phyloP scores from a whole-genome alignment of 495 filamentous ascomycete species.

The Friedmanniomyces simplex region DNA sequence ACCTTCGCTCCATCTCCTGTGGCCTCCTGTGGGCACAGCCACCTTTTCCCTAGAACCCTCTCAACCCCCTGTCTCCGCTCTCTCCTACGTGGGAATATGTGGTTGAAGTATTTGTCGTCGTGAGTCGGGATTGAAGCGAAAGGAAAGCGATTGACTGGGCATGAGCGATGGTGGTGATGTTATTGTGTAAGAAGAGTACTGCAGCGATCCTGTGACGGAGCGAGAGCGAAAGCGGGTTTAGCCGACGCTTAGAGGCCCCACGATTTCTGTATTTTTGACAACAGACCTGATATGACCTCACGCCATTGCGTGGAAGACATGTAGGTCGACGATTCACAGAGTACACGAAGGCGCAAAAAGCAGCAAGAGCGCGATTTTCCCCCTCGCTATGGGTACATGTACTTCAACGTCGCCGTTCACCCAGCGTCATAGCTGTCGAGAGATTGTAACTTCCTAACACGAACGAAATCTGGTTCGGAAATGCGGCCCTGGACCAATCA shows the following conservation, averaged over 20 bases:
- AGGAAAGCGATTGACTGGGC: not conserved
- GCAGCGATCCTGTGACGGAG: not conserved
- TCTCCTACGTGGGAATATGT: not conserved
- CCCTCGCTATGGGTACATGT: too few species aligned
- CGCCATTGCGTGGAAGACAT: too few species aligned
- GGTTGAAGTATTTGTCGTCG: not conserved
- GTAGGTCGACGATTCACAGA: too few species aligned
- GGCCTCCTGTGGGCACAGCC: slow-evolving; percentile 8
- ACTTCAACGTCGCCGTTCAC: too few species aligned
- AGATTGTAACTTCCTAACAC: too few species aligned
- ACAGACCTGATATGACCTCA: too few species aligned
- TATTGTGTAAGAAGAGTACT: not conserved
- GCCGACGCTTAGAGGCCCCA: not conserved
- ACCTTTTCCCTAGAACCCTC: not conserved
- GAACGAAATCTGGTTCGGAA: too few species aligned
- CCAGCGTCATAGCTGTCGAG: too few species aligned
- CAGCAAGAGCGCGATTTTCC: too few species aligned
- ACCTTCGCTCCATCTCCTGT: slow-evolving; percentile 10
- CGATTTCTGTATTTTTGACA: too few species aligned
- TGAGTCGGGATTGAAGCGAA: not conserved
- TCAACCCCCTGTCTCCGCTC: not conserved
- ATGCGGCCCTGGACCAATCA: too few species aligned
- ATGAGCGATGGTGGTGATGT: not conserved
- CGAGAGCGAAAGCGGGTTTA: not conserved
- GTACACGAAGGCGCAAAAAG: too few species aligned